Evolutionary conservation across 495 filamentous ascomycete genomes (phyloP), one percentile per base, ranked within the genome.

Genomic region (Penicillium salamii): DNA sequence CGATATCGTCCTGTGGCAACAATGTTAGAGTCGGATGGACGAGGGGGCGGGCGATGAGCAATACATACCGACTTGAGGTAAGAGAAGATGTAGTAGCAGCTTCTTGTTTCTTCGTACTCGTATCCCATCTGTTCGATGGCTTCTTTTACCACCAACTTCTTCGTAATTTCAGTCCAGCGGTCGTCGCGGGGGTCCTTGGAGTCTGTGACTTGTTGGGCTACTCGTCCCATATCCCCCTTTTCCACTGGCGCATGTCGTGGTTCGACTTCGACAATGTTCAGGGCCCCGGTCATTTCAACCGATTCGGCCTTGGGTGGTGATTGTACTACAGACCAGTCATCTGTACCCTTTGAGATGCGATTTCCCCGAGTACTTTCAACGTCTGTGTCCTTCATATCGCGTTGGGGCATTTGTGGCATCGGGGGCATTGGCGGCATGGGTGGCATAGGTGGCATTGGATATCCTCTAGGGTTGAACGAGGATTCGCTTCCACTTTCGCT

Each of bases 131-230:
- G 71, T 51, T 95, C 85, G 54, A 98, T 89, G 0, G 93, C 95
- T 61, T 97, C 92, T 46, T 82, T 80, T 32, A 86, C 78, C 11
- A 98, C 90, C 39, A 98, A 67, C 55, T 96, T 90, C 71, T 95
- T 97, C 7, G 91, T 95, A 57, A 98, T 91, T 64, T 97, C 93
- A 0, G 93, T 98, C 95, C 95, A 97, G 66, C 95, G 86, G 49
- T 87, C 81, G 39, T 82, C 84, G 43, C 78, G 65, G 15, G 57
- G 60, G 26, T 68, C 58, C 31, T 74, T 71, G 46, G 67, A 45
- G 1, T 58, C 69, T n/a, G 63, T 56, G 17, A 75, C 72, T 18
- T 73, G 61, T 24, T 71, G 68, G 20, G 59, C 71, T n/a, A 70
- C 61, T 12, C 68, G 55, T 46, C 50, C 72, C 54, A 20, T 34